These are phyloP conservation scores for Coemansia sp. DNA, from an alignment of 192 early-diverging fungal genomes.

Conservation along the genomic window DNA sequence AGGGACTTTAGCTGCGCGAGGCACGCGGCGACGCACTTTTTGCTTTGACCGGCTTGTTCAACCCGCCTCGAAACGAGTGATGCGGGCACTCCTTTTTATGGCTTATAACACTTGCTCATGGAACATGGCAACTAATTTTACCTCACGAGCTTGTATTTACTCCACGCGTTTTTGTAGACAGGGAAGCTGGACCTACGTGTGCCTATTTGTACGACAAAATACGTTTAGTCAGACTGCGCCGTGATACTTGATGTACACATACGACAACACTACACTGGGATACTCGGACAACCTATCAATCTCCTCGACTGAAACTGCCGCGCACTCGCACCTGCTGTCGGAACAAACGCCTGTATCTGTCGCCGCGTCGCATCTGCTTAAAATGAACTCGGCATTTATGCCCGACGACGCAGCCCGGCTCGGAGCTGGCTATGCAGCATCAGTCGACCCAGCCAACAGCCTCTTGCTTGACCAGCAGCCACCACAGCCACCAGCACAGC, in stretches of 20 bases:
- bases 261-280: constrained; percentile 35
- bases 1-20: constrained; percentile 5
- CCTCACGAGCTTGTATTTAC: neutral
- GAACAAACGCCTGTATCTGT: constrained; percentile 18
- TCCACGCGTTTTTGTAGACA: constrained; percentile 1
- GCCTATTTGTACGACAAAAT: neutral
- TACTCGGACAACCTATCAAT: constrained; percentile 48
- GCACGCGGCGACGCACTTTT: constrained; percentile 4
- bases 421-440: constrained; percentile 21
- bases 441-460: constrained; percentile 29
- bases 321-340: constrained; percentile 18
- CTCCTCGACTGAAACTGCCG: constrained; percentile 48
- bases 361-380: constrained; percentile 27
- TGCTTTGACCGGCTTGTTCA: constrained; percentile 4
- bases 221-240: neutral
- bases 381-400: constrained; percentile 53
- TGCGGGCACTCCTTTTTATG: neutral
- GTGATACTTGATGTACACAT: constrained; percentile 41
- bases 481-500: constrained; percentile 18
- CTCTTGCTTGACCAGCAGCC: constrained; percentile 40
- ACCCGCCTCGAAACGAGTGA: neutral
- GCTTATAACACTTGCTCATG: neutral
- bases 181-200: neutral
- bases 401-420: constrained; percentile 40
- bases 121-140: neutral